phyloP scores from a whole-genome alignment of 139 green algal species.

The Volvox africanus region DNA sequence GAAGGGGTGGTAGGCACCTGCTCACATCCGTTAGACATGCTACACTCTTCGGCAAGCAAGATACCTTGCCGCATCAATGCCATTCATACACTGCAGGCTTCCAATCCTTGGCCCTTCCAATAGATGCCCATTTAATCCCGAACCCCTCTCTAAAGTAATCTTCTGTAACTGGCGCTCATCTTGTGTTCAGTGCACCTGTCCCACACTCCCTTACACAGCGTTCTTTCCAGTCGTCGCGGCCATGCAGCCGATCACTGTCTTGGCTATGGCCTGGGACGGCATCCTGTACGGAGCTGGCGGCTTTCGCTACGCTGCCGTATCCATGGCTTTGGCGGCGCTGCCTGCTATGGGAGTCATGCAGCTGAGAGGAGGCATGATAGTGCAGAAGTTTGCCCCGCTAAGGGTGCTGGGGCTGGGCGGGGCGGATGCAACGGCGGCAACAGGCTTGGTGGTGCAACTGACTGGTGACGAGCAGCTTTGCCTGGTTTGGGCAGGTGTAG shows the following conservation, averaged over 20 bases:
- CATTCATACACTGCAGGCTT: not conserved
- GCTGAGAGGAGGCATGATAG: constrained; percentile 1
- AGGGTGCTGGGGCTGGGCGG: not conserved
- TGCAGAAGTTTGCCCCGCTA: not conserved
- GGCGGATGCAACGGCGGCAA: not conserved
- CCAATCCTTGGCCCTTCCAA: too few relatives aligned
- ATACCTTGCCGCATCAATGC: too few relatives aligned
- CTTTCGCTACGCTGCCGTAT: constrained; percentile 73
- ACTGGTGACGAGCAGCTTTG: constrained; percentile 51
- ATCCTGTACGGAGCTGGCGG: constrained; percentile 80
- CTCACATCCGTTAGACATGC: too few relatives aligned
- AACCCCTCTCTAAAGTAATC: too few relatives aligned
- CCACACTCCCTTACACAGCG: not conserved
- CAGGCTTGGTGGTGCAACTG: not conserved
- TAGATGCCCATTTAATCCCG: too few relatives aligned
- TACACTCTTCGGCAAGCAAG: too few relatives aligned
- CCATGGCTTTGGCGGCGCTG: constrained; percentile 33
- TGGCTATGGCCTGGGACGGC: constrained; percentile 86
- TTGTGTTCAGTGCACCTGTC: not conserved
- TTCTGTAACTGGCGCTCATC: not conserved
- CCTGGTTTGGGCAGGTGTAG: constrained; percentile 76
- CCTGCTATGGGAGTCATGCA: constrained; percentile 10
- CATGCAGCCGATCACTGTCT: constrained; percentile 81
- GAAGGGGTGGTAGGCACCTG: too few relatives aligned
- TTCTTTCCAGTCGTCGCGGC: constrained; percentile 75